These are phyloP conservation scores for Stagonosporopsis cucurbitacearum DNA, from an alignment of 2,329 filamentous ascomycete species.

Conservation along the genomic window DNA sequence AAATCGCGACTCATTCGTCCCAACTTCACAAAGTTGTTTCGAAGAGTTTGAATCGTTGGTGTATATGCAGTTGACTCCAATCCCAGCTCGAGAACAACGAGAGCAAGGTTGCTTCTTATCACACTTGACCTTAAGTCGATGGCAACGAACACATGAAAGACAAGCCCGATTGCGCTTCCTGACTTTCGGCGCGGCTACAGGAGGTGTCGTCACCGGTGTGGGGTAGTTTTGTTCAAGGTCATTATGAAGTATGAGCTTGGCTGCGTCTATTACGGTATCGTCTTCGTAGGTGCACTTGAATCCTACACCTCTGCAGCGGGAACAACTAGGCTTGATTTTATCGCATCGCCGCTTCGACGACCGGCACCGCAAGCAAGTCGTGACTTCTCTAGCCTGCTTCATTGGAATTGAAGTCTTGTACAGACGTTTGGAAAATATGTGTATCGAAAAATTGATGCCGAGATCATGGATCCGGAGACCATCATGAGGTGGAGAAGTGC, in stretches of 20 bases:
- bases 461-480: neutral
- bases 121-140: conserved; percentile 34
- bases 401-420: neutral
- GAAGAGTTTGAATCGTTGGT: conserved; percentile 18
- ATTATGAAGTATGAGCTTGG: neutral
- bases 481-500: neutral
- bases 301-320: conserved; percentile 19
- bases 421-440: neutral
- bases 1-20: neutral
- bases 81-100: conserved; percentile 26
- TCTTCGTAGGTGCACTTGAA: conserved; percentile 15
- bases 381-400: conserved; percentile 16
- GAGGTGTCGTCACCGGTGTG: neutral
- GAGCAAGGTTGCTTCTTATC: conserved; percentile 26
- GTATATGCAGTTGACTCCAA: conserved; percentile 21
- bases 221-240: neutral
- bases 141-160: conserved; percentile 31
- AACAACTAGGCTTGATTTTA: conserved; percentile 24
- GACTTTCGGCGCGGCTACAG: neutral
- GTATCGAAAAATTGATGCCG: neutral
- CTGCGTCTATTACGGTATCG: neutral
- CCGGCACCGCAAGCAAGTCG: conserved; percentile 27
- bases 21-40: neutral
- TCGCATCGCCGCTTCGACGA: conserved; percentile 28
- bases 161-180: conserved; percentile 25